These are phyloP conservation scores for Melampsora americana DNA, from an alignment of 1,284 basidiomycete genomes.

Conservation along the genomic window DNA sequence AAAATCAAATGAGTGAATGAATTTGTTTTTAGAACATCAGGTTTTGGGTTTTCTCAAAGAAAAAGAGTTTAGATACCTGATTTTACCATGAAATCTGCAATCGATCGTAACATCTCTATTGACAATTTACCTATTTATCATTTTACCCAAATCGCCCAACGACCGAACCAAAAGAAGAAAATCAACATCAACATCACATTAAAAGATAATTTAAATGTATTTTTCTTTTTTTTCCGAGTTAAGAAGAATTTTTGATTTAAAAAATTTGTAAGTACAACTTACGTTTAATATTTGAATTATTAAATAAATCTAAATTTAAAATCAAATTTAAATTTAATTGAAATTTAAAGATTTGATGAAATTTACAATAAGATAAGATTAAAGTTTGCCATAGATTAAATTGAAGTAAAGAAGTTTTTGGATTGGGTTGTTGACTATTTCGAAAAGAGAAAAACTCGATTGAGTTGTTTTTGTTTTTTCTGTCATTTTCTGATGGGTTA, in stretches of 20 bases:
- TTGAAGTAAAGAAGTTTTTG: constrained; percentile 40
- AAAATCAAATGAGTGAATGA: too few relatives aligned
- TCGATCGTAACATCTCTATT: constrained; percentile 6
- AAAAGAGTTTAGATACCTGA: constrained; percentile 6
- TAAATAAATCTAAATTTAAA: constrained; percentile 15
- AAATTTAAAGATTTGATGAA: constrained; percentile 18
- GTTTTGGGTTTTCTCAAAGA: neutral
- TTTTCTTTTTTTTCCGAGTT: too few relatives aligned
- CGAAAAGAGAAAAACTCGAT: too few relatives aligned
- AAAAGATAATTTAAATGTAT: too few relatives aligned
- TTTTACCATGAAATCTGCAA: constrained; percentile 30
- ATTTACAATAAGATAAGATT: constrained; percentile 36
- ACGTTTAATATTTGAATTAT: constrained; percentile 24
- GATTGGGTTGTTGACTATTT: constrained; percentile 41
- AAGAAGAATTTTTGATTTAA: too few relatives aligned
- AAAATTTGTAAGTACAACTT: too few relatives aligned
- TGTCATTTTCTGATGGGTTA: too few relatives aligned
- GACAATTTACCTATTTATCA: constrained; percentile 13
- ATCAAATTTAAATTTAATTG: neutral
- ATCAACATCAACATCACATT: too few relatives aligned
- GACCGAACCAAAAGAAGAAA: neutral
- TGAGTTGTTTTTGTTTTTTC: too few relatives aligned
- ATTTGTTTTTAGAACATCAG: neutral
- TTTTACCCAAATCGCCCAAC: neutral
- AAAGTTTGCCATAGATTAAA: constrained; percentile 31